A percentile compares a stretch with the other conserved stretches of the same genome.
Conservation (phyloP, 768 basidiomycete genomes). For the Calocybe gangraenosa region DNA sequence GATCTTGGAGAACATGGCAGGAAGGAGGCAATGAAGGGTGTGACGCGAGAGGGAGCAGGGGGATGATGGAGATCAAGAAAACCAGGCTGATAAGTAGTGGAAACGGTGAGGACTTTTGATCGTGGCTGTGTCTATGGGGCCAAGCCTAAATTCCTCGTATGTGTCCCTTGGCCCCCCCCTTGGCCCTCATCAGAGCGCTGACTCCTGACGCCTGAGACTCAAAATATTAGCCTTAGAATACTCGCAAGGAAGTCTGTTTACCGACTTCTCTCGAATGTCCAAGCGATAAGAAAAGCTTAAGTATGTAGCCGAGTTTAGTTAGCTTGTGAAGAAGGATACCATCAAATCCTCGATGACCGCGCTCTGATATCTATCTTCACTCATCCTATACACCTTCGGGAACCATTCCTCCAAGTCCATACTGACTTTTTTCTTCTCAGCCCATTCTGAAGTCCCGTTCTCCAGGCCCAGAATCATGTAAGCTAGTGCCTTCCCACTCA, state of each 20-base stretch:
- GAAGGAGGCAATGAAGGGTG: constrained; percentile 3
- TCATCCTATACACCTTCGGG: constrained; percentile 45
- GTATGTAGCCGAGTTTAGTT: too few species aligned
- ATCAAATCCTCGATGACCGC: constrained; percentile 36
- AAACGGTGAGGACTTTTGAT: constrained; percentile 5
- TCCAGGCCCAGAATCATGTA: constrained; percentile 51
- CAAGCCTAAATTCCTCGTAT: neutral
- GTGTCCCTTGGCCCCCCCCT: too few species aligned
- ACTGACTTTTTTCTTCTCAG: constrained; percentile 9
- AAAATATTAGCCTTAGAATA: too few species aligned
- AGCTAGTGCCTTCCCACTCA: constrained; percentile 55
- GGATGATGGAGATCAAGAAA: neutral
- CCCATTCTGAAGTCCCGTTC: neutral
- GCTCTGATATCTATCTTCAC: constrained; percentile 43
- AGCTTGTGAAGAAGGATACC: constrained; percentile 5
- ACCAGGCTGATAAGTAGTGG: neutral
- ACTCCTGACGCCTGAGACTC: too few species aligned
- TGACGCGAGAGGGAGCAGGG: neutral
- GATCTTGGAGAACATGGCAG: constrained; percentile 19
- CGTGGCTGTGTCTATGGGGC: constrained; percentile 11
- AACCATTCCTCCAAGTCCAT: constrained; percentile 35
- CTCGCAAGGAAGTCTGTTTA: too few species aligned
- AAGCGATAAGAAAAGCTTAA: neutral
- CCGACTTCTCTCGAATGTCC: neutral
- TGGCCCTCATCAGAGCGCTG: too few species aligned